phyloP scores from a whole-genome alignment of 768 basidiomycete genomes.

The Lactifluus volemus region DNA sequence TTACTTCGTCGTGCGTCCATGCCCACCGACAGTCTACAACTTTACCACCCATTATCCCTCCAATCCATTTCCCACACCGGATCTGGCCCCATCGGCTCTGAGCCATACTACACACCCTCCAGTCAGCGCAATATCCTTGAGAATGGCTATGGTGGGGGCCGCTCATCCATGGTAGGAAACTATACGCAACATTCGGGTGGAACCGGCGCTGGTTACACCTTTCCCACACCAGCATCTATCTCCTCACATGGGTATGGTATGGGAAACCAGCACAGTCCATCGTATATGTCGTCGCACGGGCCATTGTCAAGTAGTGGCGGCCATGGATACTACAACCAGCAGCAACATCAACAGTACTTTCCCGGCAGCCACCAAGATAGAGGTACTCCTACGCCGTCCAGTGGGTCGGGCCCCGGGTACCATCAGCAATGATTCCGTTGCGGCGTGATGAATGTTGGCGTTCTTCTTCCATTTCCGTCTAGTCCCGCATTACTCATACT shows the following conservation, averaged over 20 bases:
- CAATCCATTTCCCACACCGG: conserved; percentile 37
- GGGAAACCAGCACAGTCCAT: conserved; percentile 5
- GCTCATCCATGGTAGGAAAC: conserved; percentile 9
- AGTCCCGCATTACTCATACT: conserved; percentile 13
- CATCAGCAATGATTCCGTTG: conserved; percentile 24
- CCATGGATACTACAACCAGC: conserved; percentile 16
- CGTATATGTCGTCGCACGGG: conserved; percentile 13
- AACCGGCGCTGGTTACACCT: conserved; percentile 13
- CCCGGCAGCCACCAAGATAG: conserved; percentile 13
- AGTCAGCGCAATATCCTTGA: conserved; percentile 15
- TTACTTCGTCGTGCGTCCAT: conserved; percentile 52
- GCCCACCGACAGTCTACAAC: conserved; percentile 60
- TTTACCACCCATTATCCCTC: conserved; percentile 73
- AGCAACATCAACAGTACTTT: conserved; percentile 13
- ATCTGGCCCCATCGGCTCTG: conserved; percentile 14
- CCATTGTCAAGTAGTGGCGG: conserved; percentile 2
- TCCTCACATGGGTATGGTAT: conserved; percentile 13
- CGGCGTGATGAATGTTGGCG: conserved; percentile 11
- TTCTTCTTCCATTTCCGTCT: conserved; percentile 14
- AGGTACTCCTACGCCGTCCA: conserved; percentile 25
- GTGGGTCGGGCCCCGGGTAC: conserved; percentile 28
- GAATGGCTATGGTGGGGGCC: conserved; percentile 11
- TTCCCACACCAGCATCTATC: conserved; percentile 17
- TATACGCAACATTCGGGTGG: conserved; percentile 11
- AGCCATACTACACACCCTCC: conserved; percentile 13